A percentile compares a stretch with the other conserved stretches of the same genome.
These are phyloP conservation scores for Solanum ossicruentum DNA, from an alignment of 257 asterid genomes.

Conservation along the genomic window DNA sequence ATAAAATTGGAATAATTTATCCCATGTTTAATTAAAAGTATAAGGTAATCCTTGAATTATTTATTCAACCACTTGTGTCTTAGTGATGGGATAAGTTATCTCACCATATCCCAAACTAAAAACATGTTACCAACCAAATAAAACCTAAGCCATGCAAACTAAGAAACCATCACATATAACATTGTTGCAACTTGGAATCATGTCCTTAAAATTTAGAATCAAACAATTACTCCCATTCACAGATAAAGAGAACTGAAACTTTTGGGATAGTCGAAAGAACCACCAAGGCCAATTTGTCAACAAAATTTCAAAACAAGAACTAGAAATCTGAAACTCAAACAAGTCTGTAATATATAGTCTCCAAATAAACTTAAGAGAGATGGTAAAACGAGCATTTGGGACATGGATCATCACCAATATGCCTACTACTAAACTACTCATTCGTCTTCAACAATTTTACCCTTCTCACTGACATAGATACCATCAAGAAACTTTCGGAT, in stretches of 20 bases:
- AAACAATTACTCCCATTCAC: not conserved
- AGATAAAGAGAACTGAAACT: not conserved
- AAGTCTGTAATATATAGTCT: not conserved
- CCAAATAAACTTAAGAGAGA: not conserved
- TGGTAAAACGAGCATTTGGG: not conserved
- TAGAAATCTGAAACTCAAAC: not conserved
- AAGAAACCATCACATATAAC: not conserved
- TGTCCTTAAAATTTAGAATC: not conserved
- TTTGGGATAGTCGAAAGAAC: not conserved
- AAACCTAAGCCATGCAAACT: not conserved
- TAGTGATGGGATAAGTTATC: no score
- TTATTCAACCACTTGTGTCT: no score
- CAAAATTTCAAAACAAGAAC: not conserved
- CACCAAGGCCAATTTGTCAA: not conserved
- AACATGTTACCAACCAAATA: no score
- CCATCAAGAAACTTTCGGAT: conserved; percentile 3
- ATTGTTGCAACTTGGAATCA: not conserved
- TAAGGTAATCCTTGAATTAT: no score
- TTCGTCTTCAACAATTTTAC: not conserved
- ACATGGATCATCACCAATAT: not conserved
- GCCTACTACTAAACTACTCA: not conserved
- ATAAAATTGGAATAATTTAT: no score
- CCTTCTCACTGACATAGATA: conserved; percentile 3
- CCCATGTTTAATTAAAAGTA: no score
- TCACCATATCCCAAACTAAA: no score